Evolutionary conservation across 1,139 yeast genomes (phyloP).

Genomic region (Kluyveromyces sp.): DNA sequence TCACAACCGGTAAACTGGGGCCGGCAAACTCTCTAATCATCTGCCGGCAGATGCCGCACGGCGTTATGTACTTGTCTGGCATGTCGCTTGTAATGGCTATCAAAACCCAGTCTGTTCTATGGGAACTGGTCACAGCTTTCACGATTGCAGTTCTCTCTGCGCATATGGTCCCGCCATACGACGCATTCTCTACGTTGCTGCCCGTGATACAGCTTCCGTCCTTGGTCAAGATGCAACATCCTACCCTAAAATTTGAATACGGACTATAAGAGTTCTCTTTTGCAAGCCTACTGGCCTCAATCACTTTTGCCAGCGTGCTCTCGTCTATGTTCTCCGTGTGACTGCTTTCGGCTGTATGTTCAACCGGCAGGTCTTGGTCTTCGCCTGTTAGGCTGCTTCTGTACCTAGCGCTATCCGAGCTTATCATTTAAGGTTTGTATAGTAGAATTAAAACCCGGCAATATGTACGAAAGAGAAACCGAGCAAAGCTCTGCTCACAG

Average conservation of each 20-base stretch:
- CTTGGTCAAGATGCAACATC: constrained; percentile 59
- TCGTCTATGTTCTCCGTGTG: background rate
- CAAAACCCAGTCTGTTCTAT: constrained; percentile 30
- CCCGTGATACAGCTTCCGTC: constrained; percentile 52
- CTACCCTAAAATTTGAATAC: constrained; percentile 81
- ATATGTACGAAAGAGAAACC: too few relatives aligned
- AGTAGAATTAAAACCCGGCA: too few relatives aligned
- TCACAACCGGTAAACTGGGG: constrained; percentile 43
- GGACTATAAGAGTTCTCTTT: constrained; percentile 62
- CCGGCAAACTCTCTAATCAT: constrained; percentile 66
- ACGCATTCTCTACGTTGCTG: constrained; percentile 89
- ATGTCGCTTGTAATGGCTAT: constrained; percentile 60
- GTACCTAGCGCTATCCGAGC: too few relatives aligned
- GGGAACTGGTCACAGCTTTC: constrained; percentile 46
- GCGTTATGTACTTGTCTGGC: constrained; percentile 54
- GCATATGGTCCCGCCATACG: constrained; percentile 82
- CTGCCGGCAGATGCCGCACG: constrained; percentile 95
- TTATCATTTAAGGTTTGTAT: background rate
- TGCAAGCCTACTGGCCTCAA: constrained; percentile 34
- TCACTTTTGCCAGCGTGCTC: background rate
- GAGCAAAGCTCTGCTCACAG: too few relatives aligned
- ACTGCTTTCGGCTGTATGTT: background rate
- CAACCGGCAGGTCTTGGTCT: background rate
- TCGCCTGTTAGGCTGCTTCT: too few relatives aligned
- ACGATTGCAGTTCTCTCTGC: constrained; percentile 82